These are phyloP conservation scores for Kockiozyma suomiensis DNA, from an alignment of 805 yeast genomes.

Conservation along the genomic window DNA sequence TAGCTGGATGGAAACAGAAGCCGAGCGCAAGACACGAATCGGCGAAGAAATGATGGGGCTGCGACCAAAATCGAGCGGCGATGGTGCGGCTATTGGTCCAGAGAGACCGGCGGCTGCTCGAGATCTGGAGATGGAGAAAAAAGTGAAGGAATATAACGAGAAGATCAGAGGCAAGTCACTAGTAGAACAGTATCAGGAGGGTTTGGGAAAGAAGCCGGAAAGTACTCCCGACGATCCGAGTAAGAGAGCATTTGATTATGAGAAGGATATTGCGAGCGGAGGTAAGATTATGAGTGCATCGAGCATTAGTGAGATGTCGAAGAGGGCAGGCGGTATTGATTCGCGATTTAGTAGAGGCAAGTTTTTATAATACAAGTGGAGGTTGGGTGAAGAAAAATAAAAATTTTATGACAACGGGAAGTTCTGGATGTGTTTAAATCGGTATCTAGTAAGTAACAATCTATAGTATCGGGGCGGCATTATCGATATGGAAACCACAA, in stretches of 20 bases:
- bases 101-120: conserved; percentile 5
- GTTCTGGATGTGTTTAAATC: no score
- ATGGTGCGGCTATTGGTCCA: conserved; percentile 5
- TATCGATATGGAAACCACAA: no score
- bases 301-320: conserved; percentile 20
- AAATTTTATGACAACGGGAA: no score
- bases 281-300: conserved; percentile 22
- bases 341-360: conserved; percentile 30
- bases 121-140: conserved; percentile 25
- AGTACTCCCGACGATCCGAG: conserved; percentile 28
- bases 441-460: no score
- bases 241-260: conserved; percentile 33
- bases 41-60: conserved; percentile 36
- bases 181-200: conserved; percentile 28
- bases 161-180: conserved; percentile 30
- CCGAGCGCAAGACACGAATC: conserved; percentile 32
- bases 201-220: conserved; percentile 6
- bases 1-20: conserved; percentile 34
- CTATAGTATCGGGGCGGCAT: no score
- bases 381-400: neutral
- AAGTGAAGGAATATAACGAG: conserved; percentile 29
- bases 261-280: conserved; percentile 33
- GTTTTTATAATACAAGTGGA: neutral
- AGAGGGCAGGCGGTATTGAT: conserved; percentile 29
- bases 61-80: conserved; percentile 6